Evolutionary conservation across 257 asterid species (phyloP).

Genomic region (Galeopsis tetrahit): DNA sequence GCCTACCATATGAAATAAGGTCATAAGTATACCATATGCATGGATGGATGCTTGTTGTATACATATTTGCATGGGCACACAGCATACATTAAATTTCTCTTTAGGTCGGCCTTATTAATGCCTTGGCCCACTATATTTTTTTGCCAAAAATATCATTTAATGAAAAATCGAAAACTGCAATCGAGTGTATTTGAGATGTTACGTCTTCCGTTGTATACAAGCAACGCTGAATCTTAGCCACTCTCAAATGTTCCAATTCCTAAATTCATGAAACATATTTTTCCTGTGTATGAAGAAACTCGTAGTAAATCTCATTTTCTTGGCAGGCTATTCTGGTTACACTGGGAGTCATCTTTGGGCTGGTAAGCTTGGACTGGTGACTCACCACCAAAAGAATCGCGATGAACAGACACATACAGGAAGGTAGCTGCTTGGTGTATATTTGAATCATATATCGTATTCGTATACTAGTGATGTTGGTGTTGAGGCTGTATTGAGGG

Average conservation of each 20-base stretch:
- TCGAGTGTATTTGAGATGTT: too few species aligned
- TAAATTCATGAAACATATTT: constrained; percentile 4
- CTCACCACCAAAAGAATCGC: not conserved
- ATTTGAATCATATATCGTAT: constrained; percentile 1
- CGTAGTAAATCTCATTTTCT: constrained; percentile 7
- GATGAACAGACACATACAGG: not conserved
- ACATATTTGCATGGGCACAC: not conserved
- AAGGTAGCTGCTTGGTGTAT: constrained; percentile 20
- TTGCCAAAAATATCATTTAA: too few species aligned
- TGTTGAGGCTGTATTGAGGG: not conserved
- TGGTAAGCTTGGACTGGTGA: constrained; percentile 52
- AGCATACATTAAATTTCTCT: too few species aligned
- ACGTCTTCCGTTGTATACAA: too few species aligned
- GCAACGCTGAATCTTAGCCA: not conserved
- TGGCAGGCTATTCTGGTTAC: constrained; percentile 75
- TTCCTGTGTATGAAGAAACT: not conserved
- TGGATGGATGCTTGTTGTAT: not conserved
- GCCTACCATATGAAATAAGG: not conserved
- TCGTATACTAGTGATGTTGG: constrained; percentile 16
- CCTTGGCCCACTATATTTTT: too few species aligned
- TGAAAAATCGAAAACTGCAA: too few species aligned
- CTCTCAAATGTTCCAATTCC: not conserved
- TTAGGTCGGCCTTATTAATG: too few species aligned
- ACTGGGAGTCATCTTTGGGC: constrained; percentile 65
- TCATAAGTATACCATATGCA: not conserved